Conservation (phyloP, 1,284 basidiomycete species). For the Cryptococcus floricola region DNA sequence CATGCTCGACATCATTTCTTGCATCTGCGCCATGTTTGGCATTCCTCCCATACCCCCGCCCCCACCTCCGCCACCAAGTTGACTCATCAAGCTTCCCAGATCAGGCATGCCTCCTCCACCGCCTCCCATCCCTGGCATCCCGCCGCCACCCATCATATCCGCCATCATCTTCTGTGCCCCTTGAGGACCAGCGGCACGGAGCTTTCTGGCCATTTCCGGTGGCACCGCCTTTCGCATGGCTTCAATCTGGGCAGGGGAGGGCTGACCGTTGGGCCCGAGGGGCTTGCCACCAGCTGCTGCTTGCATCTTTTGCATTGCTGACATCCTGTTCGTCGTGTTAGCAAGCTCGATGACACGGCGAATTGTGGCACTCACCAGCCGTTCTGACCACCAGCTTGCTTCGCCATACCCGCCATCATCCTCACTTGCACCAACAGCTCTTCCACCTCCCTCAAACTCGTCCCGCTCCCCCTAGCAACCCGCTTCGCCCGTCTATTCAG, state of each 20-base stretch:
- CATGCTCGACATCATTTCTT: slow-evolving; percentile 78
- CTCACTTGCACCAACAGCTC: slow-evolving; percentile 91
- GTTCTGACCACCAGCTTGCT: slow-evolving; percentile 93
- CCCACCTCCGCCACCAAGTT: slow-evolving; percentile 48
- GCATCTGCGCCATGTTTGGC: slow-evolving; percentile 51
- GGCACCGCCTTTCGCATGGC: slow-evolving; percentile 88
- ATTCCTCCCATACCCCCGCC: slow-evolving; percentile 36
- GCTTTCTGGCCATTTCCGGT: slow-evolving; percentile 78
- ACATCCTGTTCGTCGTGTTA: slow-evolving; percentile 56
- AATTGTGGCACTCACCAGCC: slow-evolving; percentile 61
- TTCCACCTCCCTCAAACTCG: slow-evolving; percentile 92
- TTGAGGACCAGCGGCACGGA: slow-evolving; percentile 66
- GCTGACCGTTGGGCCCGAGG: slow-evolving; percentile 77
- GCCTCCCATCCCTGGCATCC: slow-evolving; percentile 28
- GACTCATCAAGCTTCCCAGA: slow-evolving; percentile 58
- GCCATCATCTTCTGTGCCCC: slow-evolving; percentile 96
- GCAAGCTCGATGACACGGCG: neutral
- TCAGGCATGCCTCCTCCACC: slow-evolving; percentile 56
- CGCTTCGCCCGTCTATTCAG: slow-evolving; percentile 82
- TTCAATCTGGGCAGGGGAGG: slow-evolving; percentile 83
- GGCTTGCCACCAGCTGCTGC: slow-evolving; percentile 76
- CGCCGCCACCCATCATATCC: slow-evolving; percentile 79
- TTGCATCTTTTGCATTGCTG: slow-evolving; percentile 87
- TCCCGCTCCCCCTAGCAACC: slow-evolving; percentile 92
- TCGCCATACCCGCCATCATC: slow-evolving; percentile 97